Conservation (phyloP, 257 asterid species). For the Solanum microdontum region DNA sequence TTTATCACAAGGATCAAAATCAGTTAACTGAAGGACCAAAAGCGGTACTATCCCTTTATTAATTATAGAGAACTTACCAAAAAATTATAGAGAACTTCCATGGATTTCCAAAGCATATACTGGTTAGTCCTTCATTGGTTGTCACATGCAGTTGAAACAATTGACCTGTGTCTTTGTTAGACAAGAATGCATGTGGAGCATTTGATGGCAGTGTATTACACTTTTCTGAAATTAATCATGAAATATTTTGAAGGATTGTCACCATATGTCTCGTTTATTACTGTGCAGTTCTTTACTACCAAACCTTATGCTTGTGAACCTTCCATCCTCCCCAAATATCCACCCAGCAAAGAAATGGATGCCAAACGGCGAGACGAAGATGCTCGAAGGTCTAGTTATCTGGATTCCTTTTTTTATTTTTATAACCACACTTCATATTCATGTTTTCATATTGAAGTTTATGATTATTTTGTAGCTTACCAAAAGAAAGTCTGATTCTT, state of each 20-base stretch:
- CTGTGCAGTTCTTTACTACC: conserved; percentile 58
- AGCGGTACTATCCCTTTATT: background rate
- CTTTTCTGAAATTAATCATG: background rate
- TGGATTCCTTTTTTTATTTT: background rate
- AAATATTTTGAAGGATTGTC: background rate
- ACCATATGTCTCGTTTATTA: background rate
- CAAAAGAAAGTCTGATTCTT: background rate
- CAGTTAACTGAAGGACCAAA: background rate
- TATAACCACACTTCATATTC: background rate
- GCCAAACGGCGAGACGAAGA: conserved; percentile 87
- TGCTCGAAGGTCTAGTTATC: conserved; percentile 59
- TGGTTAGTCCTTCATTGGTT: background rate
- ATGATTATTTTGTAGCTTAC: background rate
- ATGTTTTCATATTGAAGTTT: background rate
- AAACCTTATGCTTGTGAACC: conserved; percentile 78
- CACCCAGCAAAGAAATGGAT: conserved; percentile 94
- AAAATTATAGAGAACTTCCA: background rate
- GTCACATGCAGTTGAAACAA: background rate
- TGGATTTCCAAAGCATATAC: background rate
- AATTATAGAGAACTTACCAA: background rate
- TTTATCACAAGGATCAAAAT: background rate
- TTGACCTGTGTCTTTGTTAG: background rate
- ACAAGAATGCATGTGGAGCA: background rate
- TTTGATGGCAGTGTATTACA: background rate
- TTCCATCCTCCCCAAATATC: conserved; percentile 84